A percentile compares a stretch with the other conserved stretches of the same genome.
These are phyloP conservation scores for Camelina sativa DNA, from an alignment of 345 rosid genomes.

Conservation along the genomic window DNA sequence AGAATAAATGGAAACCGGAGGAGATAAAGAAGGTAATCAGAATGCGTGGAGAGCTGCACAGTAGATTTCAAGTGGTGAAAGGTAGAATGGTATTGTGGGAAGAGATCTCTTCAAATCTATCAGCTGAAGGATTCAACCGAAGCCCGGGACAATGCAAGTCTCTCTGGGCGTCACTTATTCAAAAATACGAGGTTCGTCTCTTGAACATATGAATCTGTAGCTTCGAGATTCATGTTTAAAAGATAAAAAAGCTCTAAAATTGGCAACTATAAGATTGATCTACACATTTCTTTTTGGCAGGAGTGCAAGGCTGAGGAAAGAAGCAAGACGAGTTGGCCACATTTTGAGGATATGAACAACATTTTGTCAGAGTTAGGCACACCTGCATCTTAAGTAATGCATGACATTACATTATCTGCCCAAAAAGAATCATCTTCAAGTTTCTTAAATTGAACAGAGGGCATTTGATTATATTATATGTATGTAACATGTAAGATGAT, in stretches of 20 bases:
- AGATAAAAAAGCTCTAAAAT: not conserved
- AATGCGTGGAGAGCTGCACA: conserved; percentile 68
- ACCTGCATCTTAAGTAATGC: conserved; percentile 32
- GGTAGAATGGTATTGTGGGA: conserved; percentile 97
- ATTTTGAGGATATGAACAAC: conserved; percentile 71
- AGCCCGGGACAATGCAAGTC: conserved; percentile 94
- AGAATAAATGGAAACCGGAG: conserved; percentile 89
- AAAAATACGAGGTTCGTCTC: conserved; percentile 76
- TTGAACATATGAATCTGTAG: not conserved
- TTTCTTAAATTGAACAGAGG: conserved; percentile 11
- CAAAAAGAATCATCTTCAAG: conserved; percentile 6
- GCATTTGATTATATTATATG: conserved; percentile 15
- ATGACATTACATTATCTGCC: too few species aligned
- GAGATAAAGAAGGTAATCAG: conserved; percentile 78
- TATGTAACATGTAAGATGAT: conserved; percentile 29
- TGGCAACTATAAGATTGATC: not conserved
- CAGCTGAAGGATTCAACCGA: conserved; percentile 63
- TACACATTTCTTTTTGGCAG: conserved; percentile 44
- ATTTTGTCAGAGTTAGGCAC: conserved; percentile 61
- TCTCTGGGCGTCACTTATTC: conserved; percentile 83
- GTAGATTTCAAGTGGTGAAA: conserved; percentile 74
- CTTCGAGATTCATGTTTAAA: not conserved
- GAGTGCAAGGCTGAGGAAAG: conserved; percentile 58
- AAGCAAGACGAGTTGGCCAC: conserved; percentile 64
- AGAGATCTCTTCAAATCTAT: conserved; percentile 71